Evolutionary conservation across 352 stramenopile species (phyloP), one percentile per base, ranked within the genome.

Genomic region (Globisporangium echinulatum): DNA sequence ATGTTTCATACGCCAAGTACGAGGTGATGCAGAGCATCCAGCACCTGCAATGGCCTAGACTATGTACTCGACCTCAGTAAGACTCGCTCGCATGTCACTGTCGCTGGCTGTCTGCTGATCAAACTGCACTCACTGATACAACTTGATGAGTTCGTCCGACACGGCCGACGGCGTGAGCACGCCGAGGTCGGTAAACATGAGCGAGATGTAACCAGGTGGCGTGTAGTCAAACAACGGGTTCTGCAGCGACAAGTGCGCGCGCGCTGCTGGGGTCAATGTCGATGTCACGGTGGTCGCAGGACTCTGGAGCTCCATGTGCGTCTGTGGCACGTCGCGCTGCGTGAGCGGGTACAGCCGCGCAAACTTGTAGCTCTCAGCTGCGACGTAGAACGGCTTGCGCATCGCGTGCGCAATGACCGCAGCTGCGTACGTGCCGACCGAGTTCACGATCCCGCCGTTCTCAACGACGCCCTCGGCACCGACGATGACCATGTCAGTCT

Each of bases 291-390:
- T 15, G 38, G 19, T 15, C 15, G 59, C 61, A 19, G 17, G 17
- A 6, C 70, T 69, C 15, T 81, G 71, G 14, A 71, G 67, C 63
- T 68, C 67, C 68, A 83, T 87, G 36, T 86, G 71, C 59, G 79
- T 88, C 60, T 93, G 79, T 25, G 91, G 87, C 38, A 98, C 77
- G 75, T 99, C 97, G 49, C 84, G 74, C 76, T 99, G 97, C 57
- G 92, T 97, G 52, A 99, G 71, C n/a, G 97, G 97, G 73, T 98
- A 99, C 58, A 99, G 71, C 38, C 97, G 91, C 33, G 96, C 95
- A 76, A 99, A 99, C 68, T 99, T 99, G 78, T 98, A 99, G 66
- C 88, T 98, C 75, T 99, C 96, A 4, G 96, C 96, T 0, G 96
- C 96, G 14, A 99, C 97, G 82, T 99, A 99, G 70, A 99, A 97